Evolutionary conservation across 2,329 filamentous ascomycete species (phyloP), one percentile per base, ranked within the genome.

Genomic region (Sarocladium oryzae): DNA sequence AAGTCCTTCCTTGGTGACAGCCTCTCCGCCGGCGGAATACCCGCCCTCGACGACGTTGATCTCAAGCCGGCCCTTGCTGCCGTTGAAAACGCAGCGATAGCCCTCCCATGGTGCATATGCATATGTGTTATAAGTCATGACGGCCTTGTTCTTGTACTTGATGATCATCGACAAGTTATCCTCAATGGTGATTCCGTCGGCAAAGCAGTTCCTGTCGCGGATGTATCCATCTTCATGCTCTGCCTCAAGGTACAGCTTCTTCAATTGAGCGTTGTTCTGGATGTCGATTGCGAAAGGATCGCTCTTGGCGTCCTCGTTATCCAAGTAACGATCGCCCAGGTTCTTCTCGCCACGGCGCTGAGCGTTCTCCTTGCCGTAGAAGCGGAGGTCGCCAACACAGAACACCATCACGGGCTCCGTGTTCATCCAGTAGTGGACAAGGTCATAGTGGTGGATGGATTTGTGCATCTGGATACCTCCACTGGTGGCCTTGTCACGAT

Each of bases 301-400:
- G 2, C 64, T 60, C 50, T 66, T 66, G 32, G 46, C 46, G 1
- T 72, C 72, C 10, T 61, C 64, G 51, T 69, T 74, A 8, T 69
- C 67, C 36, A 68, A 64, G 8, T 67, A 64, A 4, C 73, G 62
- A 9, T 64, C 59, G 52, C 69, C 65, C 52, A 74, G 71, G 11
- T 66, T 61, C 1, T 61, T 68, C 20, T 68, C 66, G 2, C 73
- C 73, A 4, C 72, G 64, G 38, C 62, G 59, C 57, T 75, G 68
- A 0, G 74, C 74, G 52, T 77, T 77, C 46, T 76, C 72, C n/a
- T 68, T 66, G 1, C 73, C 74, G 50, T 77, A 77, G 53, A 76
- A 77, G 21, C 66, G 67, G 30, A 76, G 58, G 37, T 72, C 72
- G 4, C 74, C 74, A 51, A 72, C 65, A 9, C 70, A 70, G 48